These are phyloP conservation scores for Clohesyomyces aquaticus DNA, from an alignment of 495 filamentous ascomycete genomes.

Conservation along the genomic window DNA sequence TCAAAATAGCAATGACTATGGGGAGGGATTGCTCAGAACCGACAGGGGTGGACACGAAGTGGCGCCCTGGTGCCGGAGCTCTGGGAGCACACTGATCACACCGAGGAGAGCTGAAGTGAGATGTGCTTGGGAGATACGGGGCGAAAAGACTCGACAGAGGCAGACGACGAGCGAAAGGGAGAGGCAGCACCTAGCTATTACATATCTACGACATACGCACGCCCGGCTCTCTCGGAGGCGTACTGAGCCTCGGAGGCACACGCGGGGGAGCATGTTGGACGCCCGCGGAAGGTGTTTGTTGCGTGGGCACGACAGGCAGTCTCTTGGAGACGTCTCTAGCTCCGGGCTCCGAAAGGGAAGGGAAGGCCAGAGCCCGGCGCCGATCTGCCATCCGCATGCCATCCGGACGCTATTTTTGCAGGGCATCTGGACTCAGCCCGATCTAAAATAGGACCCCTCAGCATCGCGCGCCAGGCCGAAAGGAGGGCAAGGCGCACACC, in stretches of 20 bases:
- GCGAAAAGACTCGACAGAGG: neutral
- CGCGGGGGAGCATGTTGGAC: neutral
- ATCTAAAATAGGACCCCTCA: too few relatives aligned
- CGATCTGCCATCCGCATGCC: too few relatives aligned
- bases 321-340: too few relatives aligned
- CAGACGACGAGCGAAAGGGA: neutral
- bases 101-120: constrained; percentile 10
- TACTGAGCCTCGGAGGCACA: neutral
- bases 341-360: too few relatives aligned
- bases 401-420: neutral
- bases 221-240: neutral
- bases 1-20: constrained; percentile 33
- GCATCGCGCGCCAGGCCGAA: too few relatives aligned
- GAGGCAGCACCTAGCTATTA: neutral
- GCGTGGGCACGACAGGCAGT: too few relatives aligned
- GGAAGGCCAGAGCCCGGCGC: neutral
- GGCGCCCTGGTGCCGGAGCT: constrained; percentile 1
- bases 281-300: too few relatives aligned
- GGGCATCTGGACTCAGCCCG: neutral
- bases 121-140: constrained; percentile 16
- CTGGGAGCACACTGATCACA: too few relatives aligned
- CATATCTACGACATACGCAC: neutral
- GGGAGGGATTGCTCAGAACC: constrained; percentile 4
- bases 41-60: constrained; percentile 11
- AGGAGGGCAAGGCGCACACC: too few relatives aligned